These are phyloP conservation scores for Chrysosporium keratinophilum DNA, from an alignment of 2,329 filamentous ascomycete species.

Conservation along the genomic window DNA sequence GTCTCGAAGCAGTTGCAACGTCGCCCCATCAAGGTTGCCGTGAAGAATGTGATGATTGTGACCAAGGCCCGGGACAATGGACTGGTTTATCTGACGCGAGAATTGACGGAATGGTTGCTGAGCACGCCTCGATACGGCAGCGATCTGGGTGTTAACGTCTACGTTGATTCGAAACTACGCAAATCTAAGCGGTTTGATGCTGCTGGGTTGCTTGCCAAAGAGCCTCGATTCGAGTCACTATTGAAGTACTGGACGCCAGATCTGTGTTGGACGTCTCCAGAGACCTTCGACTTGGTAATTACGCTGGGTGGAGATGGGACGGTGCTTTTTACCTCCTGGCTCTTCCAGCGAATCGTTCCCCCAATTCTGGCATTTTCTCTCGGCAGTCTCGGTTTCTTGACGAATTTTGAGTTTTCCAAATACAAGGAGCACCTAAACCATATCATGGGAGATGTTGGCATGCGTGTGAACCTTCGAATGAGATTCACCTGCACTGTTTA, in stretches of 20 bases:
- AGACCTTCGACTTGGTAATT: conserved; percentile 91
- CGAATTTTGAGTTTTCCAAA: conserved; percentile 87
- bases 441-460: conserved; percentile 87
- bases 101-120: conserved; percentile 79
- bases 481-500: conserved; percentile 97
- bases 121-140: conserved; percentile 80
- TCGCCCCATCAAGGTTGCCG: conserved; percentile 80
- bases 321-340: conserved; percentile 88
- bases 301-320: conserved; percentile 94
- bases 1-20: conserved; percentile 92
- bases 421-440: conserved; percentile 80
- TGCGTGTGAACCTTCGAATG: conserved; percentile 97
- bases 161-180: conserved; percentile 90
- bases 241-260: conserved; percentile 94
- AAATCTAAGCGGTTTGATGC: conserved; percentile 81
- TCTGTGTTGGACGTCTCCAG: conserved; percentile 83
- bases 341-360: conserved; percentile 91
- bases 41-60: conserved; percentile 94
- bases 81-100: conserved; percentile 76
- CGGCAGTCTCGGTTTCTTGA: conserved; percentile 87
- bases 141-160: conserved; percentile 87
- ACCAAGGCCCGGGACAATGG: conserved; percentile 95
- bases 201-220: conserved; percentile 57
- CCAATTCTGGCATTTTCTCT: conserved; percentile 86
- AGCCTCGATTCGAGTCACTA: conserved; percentile 70